These are phyloP conservation scores for Phanerochaete sordida DNA, from an alignment of 768 basidiomycete genomes.

Conservation along the genomic window DNA sequence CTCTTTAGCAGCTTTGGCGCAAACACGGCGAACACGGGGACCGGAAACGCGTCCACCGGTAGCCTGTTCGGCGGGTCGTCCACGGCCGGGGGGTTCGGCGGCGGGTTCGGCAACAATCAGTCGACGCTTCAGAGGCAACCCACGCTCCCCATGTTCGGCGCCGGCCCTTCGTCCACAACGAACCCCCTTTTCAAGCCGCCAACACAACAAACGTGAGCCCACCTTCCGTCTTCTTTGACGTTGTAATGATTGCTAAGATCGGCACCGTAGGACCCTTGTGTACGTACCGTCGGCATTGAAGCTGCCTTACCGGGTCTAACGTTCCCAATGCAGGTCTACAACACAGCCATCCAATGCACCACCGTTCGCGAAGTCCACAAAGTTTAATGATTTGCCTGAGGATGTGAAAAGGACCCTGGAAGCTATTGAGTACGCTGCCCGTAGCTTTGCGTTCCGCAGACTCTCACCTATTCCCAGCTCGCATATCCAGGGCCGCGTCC, in stretches of 20 bases:
- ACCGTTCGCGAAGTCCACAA: conserved; percentile 54
- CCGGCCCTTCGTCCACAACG: conserved; percentile 4
- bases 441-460: background rate
- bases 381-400: conserved; percentile 82
- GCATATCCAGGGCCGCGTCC: conserved; percentile 72
- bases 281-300: background rate
- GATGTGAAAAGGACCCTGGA: conserved; percentile 62
- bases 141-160: conserved; percentile 17
- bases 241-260: background rate
- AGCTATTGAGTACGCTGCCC: conserved; percentile 57
- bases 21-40: conserved; percentile 23
- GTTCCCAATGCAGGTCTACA: background rate
- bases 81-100: conserved; percentile 7
- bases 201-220: conserved; percentile 20
- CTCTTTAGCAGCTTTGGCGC: conserved; percentile 16
- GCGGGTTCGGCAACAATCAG: conserved; percentile 28
- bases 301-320: background rate
- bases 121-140: conserved; percentile 9
- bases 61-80: conserved; percentile 21
- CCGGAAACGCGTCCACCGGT: background rate
- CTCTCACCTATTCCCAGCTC: conserved; percentile 35
- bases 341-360: conserved; percentile 25
- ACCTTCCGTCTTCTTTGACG: background rate
- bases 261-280: background rate
- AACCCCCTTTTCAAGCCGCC: conserved; percentile 12